phyloP scores from a whole-genome alignment of 2,329 filamentous ascomycete genomes.

The Lizonia empirigonia region DNA sequence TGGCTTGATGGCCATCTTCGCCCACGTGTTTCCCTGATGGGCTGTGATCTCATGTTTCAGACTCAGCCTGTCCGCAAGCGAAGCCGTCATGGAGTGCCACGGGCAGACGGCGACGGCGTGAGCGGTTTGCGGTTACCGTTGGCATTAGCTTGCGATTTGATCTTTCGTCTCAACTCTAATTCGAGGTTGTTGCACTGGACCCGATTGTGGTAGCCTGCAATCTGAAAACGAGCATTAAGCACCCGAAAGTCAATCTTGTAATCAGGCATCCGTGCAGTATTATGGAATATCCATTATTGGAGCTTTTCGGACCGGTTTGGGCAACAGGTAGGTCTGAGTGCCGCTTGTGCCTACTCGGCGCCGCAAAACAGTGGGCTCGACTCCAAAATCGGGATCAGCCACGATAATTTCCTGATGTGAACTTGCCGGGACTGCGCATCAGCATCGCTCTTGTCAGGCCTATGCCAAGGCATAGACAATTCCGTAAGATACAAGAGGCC shows the following conservation, averaged over 20 bases:
- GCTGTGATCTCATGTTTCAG: conserved; percentile 37
- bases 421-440: background rate
- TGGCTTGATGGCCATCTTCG: conserved; percentile 19
- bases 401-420: conserved; percentile 11
- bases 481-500: background rate
- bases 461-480: conserved; percentile 1
- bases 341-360: conserved; percentile 26
- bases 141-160: conserved; percentile 24
- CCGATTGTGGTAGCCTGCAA: conserved; percentile 7
- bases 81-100: conserved; percentile 18
- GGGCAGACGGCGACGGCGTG: conserved; percentile 29
- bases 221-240: background rate
- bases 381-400: conserved; percentile 24
- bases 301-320: conserved; percentile 4
- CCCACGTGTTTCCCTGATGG: conserved; percentile 18
- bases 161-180: conserved; percentile 14
- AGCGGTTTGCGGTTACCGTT: conserved; percentile 33
- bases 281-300: background rate
- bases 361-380: conserved; percentile 23
- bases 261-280: conserved; percentile 7
- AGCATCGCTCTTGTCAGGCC: background rate
- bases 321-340: conserved; percentile 2
- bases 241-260: background rate
- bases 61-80: conserved; percentile 28
- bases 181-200: conserved; percentile 11